Evolutionary conservation across 345 rosid species (phyloP), one percentile per base, ranked within the genome.

Genomic region (Hirschfeldia incana): DNA sequence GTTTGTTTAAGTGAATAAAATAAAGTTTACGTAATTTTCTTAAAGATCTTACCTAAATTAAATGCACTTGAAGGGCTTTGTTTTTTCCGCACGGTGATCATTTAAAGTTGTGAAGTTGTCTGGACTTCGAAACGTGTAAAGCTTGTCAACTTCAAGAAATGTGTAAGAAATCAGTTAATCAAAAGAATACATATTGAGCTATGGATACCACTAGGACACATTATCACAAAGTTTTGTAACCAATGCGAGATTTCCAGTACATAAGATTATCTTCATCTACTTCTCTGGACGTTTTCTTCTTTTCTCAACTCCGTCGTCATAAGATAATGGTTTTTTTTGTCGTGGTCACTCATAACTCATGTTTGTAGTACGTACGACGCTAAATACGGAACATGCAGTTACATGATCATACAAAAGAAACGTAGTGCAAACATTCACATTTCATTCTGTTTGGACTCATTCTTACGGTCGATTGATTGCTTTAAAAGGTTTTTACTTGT

Each of bases 11-110:
- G 6, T 37, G 13, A 66, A 17, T 39, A 39, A 16, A 2, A 39
- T 21, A 69, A n/a, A 28, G 29, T 32, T 8, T 70, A 27, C 10
- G 46, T 6, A 64, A 71, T 37, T 78, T 72, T 58, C 17, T 72
- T 8, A 1, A 28, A 74, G 16, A 69, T 36, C 46, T 68, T 49
- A 53, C 70, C 30, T 49, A 79, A n/a, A 34, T 67, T 79, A 49
- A 72, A 53, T 62, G 67, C 61, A 74, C 76, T 53, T 61, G 79
- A 37, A 63, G 53, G 33, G 17, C 55, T 79, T 79, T 79, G 8
- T 1, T 11, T 73, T 72, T 60, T 61, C 66, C 16, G 44, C 70
- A 49, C 59, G 26, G 59, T 61, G 26, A 73, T 79, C 44, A 79
- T 73, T 60, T 9, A 59, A 59, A 72, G 63, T 58, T 39, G 21